Percentiles rank a stretch among this genome's conserved stretches.
Evolutionary conservation across 768 basidiomycete genomes (phyloP).

Genomic region (Tricholoma sp.): DNA sequence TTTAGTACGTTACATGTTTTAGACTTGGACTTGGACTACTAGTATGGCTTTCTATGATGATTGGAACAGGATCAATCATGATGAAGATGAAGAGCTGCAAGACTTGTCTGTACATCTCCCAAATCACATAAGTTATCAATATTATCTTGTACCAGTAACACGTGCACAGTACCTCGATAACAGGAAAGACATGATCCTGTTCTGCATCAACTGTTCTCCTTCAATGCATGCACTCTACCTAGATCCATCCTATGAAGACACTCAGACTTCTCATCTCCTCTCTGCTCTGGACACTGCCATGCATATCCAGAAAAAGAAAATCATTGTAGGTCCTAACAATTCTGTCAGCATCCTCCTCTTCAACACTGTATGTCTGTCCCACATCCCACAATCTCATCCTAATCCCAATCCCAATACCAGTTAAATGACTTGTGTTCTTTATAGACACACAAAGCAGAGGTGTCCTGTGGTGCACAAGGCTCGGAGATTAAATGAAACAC

Average conservation of each 20-base stretch:
- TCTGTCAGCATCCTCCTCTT: constrained; percentile 87
- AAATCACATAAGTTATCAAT: too few relatives aligned
- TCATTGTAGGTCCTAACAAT: constrained; percentile 84
- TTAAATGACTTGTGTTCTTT: neutral
- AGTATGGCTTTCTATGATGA: constrained; percentile 70
- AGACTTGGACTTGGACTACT: neutral
- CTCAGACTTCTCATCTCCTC: constrained; percentile 71
- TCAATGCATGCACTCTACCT: constrained; percentile 80
- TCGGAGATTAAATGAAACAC: constrained; percentile 67
- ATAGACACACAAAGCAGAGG: constrained; percentile 39
- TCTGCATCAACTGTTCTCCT: constrained; percentile 90
- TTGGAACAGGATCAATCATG: constrained; percentile 76
- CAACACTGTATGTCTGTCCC: constrained; percentile 67
- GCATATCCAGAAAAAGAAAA: constrained; percentile 87
- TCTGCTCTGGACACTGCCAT: constrained; percentile 78
- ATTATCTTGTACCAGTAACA: neutral
- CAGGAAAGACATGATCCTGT: constrained; percentile 84
- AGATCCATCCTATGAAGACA: constrained; percentile 59
- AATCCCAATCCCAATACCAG: too few relatives aligned
- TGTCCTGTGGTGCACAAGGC: constrained; percentile 24
- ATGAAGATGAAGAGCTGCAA: constrained; percentile 80
- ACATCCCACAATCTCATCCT: too few relatives aligned
- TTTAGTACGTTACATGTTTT: neutral
- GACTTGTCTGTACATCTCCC: constrained; percentile 48
- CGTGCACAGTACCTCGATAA: constrained; percentile 56